Percentiles rank a stretch among this genome's conserved stretches.
Evolutionary conservation across 306 rosid species (phyloP).

Genomic region (Ceratonia siliqua): DNA sequence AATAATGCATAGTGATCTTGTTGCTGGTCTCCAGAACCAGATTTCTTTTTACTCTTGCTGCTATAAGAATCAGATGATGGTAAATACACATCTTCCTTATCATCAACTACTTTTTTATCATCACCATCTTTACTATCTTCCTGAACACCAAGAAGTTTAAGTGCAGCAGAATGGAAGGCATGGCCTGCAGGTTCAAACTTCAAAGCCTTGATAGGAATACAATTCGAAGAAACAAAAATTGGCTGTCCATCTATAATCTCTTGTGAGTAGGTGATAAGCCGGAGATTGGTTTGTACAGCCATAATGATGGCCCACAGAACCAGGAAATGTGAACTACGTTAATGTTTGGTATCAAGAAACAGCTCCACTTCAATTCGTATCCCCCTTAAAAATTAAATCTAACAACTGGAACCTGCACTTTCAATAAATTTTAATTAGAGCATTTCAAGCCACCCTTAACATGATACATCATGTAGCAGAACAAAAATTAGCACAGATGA

Average conservation of each 20-base stretch:
- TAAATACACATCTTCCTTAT: constrained; percentile 61
- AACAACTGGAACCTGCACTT: constrained; percentile 36
- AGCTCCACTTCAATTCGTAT: constrained; percentile 3
- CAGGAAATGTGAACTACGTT: not conserved
- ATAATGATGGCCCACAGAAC: constrained; percentile 42
- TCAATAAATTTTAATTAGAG: constrained; percentile 12
- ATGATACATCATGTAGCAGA: not conserved
- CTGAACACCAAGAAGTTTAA: constrained; percentile 67
- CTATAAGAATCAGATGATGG: constrained; percentile 83
- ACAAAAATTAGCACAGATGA: constrained; percentile 3
- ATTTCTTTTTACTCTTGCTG: constrained; percentile 91
- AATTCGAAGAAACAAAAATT: constrained; percentile 71
- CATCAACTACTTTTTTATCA: constrained; percentile 51
- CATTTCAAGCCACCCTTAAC: constrained; percentile 1
- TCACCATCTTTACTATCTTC: constrained; percentile 48
- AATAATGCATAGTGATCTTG: constrained; percentile 97
- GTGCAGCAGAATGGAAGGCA: constrained; percentile 77
- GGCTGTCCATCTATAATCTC: constrained; percentile 88
- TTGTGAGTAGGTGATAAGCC: constrained; percentile 59
- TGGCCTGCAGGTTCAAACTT: constrained; percentile 88
- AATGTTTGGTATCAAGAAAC: constrained; percentile 2
- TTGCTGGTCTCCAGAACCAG: constrained; percentile 65
- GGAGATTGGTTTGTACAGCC: constrained; percentile 51
- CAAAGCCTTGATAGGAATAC: constrained; percentile 74
- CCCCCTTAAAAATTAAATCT: not conserved